These are phyloP conservation scores for Venustampulla echinocandica DNA, from an alignment of 495 filamentous ascomycete genomes.

Conservation along the genomic window DNA sequence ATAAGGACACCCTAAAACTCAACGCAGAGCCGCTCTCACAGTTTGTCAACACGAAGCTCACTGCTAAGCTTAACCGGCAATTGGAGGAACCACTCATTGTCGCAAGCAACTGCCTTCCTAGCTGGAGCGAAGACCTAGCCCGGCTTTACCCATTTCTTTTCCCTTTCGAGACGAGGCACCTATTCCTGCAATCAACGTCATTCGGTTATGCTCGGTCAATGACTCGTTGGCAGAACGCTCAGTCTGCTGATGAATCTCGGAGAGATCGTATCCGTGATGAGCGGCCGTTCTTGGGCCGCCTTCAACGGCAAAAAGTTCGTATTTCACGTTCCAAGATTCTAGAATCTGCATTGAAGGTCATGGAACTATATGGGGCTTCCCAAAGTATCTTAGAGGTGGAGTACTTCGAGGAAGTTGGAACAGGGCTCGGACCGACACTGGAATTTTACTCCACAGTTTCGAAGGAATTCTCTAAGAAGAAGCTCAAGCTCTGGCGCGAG, in stretches of 20 bases:
- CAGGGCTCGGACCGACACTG: constrained; percentile 89
- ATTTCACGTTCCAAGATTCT: constrained; percentile 89
- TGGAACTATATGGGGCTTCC: constrained; percentile 96
- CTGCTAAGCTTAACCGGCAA: constrained; percentile 96
- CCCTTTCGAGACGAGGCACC: constrained; percentile 93
- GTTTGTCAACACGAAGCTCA: constrained; percentile 98
- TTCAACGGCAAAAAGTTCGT: constrained; percentile 95
- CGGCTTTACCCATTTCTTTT: constrained; percentile 97
- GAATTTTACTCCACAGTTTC: constrained; percentile 99
- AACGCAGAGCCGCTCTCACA: constrained; percentile 80
- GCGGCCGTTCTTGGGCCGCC: constrained; percentile 80
- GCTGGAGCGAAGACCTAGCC: constrained; percentile 96
- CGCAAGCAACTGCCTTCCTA: constrained; percentile 90
- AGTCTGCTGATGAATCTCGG: constrained; percentile 66
- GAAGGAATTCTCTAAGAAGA: constrained; percentile 94
- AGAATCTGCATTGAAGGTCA: constrained; percentile 97
- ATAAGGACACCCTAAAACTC: constrained; percentile 59
- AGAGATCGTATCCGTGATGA: constrained; percentile 81
- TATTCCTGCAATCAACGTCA: constrained; percentile 95
- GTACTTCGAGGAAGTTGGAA: constrained; percentile 98
- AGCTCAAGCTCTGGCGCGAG: constrained; percentile 92
- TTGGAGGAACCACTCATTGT: constrained; percentile 98
- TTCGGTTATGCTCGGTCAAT: constrained; percentile 98
- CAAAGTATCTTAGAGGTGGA: constrained; percentile 95
- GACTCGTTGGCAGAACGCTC: constrained; percentile 92